phyloP scores from a whole-genome alignment of 768 basidiomycete species.

The Tephrocybe rancida region DNA sequence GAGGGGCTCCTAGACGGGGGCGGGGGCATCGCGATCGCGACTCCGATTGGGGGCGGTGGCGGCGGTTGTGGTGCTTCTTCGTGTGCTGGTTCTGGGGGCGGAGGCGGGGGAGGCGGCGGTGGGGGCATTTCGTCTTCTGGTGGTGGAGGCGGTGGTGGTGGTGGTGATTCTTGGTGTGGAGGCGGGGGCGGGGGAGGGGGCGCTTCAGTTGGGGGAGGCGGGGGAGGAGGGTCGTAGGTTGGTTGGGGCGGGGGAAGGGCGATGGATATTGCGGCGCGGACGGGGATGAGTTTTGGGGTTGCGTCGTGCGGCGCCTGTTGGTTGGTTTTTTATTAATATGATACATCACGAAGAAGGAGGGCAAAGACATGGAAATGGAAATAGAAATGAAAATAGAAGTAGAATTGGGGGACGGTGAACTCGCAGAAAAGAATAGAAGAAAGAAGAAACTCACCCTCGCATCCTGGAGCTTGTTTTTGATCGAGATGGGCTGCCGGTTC shows the following conservation, averaged over 20 bases:
- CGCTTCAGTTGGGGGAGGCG: constrained; percentile 25
- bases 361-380: too few species aligned
- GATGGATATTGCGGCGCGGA: too few species aligned
- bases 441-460: constrained; percentile 25
- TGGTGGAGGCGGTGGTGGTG: constrained; percentile 27
- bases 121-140: constrained; percentile 29
- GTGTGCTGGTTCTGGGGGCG: constrained; percentile 39
- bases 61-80: constrained; percentile 20
- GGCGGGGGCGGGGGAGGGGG: constrained; percentile 30
- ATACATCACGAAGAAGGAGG: too few species aligned
- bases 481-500: constrained; percentile 36
- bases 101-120: constrained; percentile 33
- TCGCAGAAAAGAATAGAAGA: constrained; percentile 2
- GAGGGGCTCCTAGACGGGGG: too few species aligned
- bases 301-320: too few species aligned
- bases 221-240: constrained; percentile 22
- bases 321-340: too few species aligned
- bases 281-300: too few species aligned
- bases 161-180: constrained; percentile 24
- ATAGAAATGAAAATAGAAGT: too few species aligned
- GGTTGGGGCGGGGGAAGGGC: constrained; percentile 30
- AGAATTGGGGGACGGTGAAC: constrained; percentile 5
- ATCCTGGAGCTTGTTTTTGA: constrained; percentile 39
- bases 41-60: constrained; percentile 22
- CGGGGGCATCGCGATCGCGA: constrained; percentile 35